phyloP scores from a whole-genome alignment of 257 asterid species.

The Buddleja alternifolia region DNA sequence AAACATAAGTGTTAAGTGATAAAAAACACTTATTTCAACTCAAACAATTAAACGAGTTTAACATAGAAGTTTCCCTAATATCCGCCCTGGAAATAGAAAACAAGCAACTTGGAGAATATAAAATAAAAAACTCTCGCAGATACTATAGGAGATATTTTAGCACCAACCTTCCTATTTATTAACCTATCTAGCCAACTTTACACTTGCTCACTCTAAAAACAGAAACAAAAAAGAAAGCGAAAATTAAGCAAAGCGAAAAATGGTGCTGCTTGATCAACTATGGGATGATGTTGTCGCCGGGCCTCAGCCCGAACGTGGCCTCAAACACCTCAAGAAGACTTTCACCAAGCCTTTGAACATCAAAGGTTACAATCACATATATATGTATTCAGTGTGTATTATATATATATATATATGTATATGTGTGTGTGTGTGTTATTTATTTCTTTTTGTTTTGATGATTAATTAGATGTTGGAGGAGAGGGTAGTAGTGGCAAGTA shows the following conservation, averaged over 20 bases:
- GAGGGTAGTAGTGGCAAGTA: conserved; percentile 50
- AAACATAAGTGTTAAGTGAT: no score
- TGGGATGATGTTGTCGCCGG: conserved; percentile 98
- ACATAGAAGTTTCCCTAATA: no score
- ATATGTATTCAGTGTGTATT: no score
- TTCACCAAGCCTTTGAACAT: conserved; percentile 48
- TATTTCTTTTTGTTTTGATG: no score
- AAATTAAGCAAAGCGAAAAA: conserved; percentile 21
- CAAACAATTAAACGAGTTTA: no score
- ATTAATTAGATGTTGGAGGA: conserved; percentile 43
- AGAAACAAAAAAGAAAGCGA: no score
- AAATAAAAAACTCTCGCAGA: neutral
- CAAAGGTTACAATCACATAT: conserved; percentile 46
- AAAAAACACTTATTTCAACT: no score
- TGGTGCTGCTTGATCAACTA: conserved; percentile 83
- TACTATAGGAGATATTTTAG: conserved; percentile 38
- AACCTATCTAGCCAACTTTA: neutral
- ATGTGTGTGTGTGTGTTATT: conserved; percentile 3
- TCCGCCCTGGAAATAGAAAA: conserved; percentile 29
- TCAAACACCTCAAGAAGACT: conserved; percentile 68
- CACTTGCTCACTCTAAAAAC: no score
- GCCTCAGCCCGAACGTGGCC: conserved; percentile 86
- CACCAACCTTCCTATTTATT: conserved; percentile 38
- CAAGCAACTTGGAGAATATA: conserved; percentile 6
- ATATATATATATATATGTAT: neutral